phyloP scores from a whole-genome alignment of 257 asterid genomes.

The Nicotiana paniculata region DNA sequence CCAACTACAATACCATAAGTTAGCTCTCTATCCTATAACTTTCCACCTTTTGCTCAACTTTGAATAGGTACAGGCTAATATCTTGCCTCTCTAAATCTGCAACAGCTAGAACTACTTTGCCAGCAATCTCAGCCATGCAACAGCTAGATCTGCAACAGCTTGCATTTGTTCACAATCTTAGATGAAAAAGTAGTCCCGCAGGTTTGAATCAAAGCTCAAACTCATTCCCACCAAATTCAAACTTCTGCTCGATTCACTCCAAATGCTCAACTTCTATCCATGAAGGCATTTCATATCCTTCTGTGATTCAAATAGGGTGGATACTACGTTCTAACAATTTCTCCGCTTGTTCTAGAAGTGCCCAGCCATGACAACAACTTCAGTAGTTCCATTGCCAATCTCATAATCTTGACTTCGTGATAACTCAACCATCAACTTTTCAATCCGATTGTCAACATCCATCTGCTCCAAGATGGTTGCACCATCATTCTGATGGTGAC shows the following conservation, averaged over 20 bases:
- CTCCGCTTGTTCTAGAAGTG: constrained; percentile 82
- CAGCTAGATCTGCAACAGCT: constrained; percentile 44
- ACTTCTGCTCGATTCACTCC: constrained; percentile 58
- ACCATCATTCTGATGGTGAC: constrained; percentile 79
- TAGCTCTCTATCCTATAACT: constrained; percentile 80
- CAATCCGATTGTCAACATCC: constrained; percentile 90
- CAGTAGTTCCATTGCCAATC: constrained; percentile 88
- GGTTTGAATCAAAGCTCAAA: constrained; percentile 49
- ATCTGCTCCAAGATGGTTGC: constrained; percentile 90
- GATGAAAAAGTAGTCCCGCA: constrained; percentile 92
- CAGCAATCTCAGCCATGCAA: constrained; percentile 83
- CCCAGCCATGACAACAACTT: constrained; percentile 92
- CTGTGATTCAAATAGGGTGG: constrained; percentile 85
- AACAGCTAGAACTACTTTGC: constrained; percentile 83
- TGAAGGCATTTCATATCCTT: constrained; percentile 87
- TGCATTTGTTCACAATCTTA: constrained; percentile 94
- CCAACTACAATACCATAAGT: constrained; percentile 74
- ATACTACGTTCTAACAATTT: constrained; percentile 78
- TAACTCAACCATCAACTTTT: constrained; percentile 86
- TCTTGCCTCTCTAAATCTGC: constrained; percentile 90
- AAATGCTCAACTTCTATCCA: constrained; percentile 74
- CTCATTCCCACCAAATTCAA: constrained; percentile 44
- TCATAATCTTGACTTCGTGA: constrained; percentile 73
- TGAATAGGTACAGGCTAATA: constrained; percentile 72
- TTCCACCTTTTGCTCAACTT: constrained; percentile 89